Evolutionary conservation across 495 filamentous ascomycete genomes (phyloP).

Genomic region (Penicillium desertorum): DNA sequence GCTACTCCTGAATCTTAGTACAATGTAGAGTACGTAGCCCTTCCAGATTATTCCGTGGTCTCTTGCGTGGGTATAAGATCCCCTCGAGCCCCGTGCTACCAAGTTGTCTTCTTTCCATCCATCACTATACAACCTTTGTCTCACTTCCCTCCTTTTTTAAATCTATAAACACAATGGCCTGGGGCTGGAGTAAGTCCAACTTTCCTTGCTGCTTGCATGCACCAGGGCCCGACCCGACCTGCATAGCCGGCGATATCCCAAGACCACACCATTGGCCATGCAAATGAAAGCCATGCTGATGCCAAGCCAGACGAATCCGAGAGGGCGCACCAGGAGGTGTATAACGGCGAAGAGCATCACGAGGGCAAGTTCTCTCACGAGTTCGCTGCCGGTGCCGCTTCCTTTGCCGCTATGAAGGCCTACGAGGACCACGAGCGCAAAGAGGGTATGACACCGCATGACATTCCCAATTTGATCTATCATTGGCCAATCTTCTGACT

Average conservation of each 20-base stretch:
- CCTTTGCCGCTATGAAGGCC: constrained; percentile 77
- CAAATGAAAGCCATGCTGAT: constrained; percentile 12
- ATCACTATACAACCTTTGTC: constrained; percentile 12
- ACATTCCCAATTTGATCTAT: background rate
- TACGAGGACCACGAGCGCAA: constrained; percentile 75
- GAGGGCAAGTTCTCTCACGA: constrained; percentile 70
- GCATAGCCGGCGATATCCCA: constrained; percentile 8
- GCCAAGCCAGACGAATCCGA: constrained; percentile 44
- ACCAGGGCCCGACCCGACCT: constrained; percentile 9
- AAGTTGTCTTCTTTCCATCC: background rate
- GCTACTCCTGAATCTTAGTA: constrained; percentile 9
- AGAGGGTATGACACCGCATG: constrained; percentile 52
- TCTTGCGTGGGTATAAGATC: constrained; percentile 24
- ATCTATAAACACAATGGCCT: constrained; percentile 34
- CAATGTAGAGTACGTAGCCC: constrained; percentile 15
- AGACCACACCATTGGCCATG: background rate
- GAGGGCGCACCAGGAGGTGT: constrained; percentile 60
- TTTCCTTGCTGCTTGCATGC: constrained; percentile 4
- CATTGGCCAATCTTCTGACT: constrained; percentile 6
- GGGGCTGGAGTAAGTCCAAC: constrained; percentile 37
- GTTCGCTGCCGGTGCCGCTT: constrained; percentile 69
- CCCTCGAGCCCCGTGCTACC: constrained; percentile 4
- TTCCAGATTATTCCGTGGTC: constrained; percentile 23
- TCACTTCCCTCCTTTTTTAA: constrained; percentile 7
- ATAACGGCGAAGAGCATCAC: constrained; percentile 49